phyloP scores from a whole-genome alignment of 768 basidiomycete species.

The Leccinum longicurvipes region DNA sequence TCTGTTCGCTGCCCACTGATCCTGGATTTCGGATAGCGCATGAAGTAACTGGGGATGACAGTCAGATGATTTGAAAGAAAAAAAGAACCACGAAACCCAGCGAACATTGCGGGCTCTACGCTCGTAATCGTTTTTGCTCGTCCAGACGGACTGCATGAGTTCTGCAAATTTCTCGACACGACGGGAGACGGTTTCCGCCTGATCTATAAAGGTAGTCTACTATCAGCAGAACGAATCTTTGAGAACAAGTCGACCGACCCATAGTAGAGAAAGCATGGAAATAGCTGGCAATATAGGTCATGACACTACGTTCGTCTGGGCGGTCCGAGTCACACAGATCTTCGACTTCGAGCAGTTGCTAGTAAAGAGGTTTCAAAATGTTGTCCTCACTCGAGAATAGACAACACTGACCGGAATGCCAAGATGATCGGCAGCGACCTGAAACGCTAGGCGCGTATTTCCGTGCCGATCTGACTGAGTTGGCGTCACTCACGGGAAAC shows the following conservation, averaged over 20 bases:
- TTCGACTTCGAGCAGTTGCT: constrained; percentile 96
- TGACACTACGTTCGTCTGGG: constrained; percentile 95
- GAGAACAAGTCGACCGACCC: constrained; percentile 51
- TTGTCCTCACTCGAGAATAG: not conserved
- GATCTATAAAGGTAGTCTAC: constrained; percentile 51
- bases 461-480: constrained; percentile 68
- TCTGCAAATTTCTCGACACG: constrained; percentile 96
- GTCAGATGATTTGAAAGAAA: constrained; percentile 7
- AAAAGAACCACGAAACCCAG: constrained; percentile 1
- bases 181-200: constrained; percentile 90
- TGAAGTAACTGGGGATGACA: constrained; percentile 50
- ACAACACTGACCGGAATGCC: constrained; percentile 74
- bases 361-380: constrained; percentile 2
- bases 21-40: constrained; percentile 63
- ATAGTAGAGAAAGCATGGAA: constrained; percentile 98
- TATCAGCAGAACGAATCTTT: not conserved
- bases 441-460: constrained; percentile 86
- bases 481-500: constrained; percentile 7
- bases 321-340: constrained; percentile 85
- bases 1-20: constrained; percentile 61
- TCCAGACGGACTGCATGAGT: constrained; percentile 90
- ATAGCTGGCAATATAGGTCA: constrained; percentile 96
- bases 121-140: constrained; percentile 88
- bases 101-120: constrained; percentile 70
- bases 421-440: constrained; percentile 81